phyloP scores from a whole-genome alignment of 2,329 filamentous ascomycete species.

The Geosmithia morbida region DNA sequence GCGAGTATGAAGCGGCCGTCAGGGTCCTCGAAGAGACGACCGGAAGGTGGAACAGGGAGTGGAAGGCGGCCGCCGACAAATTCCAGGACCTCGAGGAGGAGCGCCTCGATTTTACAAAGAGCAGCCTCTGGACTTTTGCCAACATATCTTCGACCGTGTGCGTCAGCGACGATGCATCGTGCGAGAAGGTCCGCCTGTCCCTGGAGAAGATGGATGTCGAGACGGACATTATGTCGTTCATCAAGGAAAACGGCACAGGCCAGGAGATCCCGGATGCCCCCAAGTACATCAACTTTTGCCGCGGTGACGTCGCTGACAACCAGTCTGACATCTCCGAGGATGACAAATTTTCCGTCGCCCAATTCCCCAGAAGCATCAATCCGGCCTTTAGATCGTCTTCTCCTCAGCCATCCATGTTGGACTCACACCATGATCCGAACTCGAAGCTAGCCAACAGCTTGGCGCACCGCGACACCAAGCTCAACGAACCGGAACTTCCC shows the following conservation, averaged over 20 bases:
- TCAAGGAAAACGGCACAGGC: slow-evolving; percentile 76
- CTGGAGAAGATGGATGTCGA: slow-evolving; percentile 94
- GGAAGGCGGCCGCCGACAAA: slow-evolving; percentile 96
- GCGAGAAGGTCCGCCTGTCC: slow-evolving; percentile 87
- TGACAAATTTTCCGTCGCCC: slow-evolving; percentile 82
- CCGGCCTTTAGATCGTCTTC: slow-evolving; percentile 93
- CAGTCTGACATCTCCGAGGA: slow-evolving; percentile 77
- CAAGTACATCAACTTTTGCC: slow-evolving; percentile 97
- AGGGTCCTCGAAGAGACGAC: slow-evolving; percentile 94
- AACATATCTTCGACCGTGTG: slow-evolving; percentile 96
- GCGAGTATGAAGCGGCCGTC: slow-evolving; percentile 84
- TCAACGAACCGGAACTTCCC: slow-evolving; percentile 32
- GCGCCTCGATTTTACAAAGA: slow-evolving; percentile 91
- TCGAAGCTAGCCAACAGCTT: slow-evolving; percentile 58
- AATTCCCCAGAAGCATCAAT: slow-evolving; percentile 91
- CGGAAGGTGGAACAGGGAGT: slow-evolving; percentile 90
- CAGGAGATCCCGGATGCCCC: slow-evolving; percentile 96
- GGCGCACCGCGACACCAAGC: slow-evolving; percentile 36
- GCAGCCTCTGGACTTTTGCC: slow-evolving; percentile 93
- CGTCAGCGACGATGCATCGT: slow-evolving; percentile 91
- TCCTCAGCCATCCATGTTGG: slow-evolving; percentile 82
- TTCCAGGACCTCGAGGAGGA: slow-evolving; percentile 99
- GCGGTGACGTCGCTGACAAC: slow-evolving; percentile 69
- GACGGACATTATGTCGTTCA: slow-evolving; percentile 83
- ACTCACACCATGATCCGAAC: slow-evolving; percentile 81